Percentiles rank a stretch among this genome's conserved stretches.
These are phyloP conservation scores for Silene uniflora DNA, from an alignment of 148 eudicot genomes.

Conservation along the genomic window DNA sequence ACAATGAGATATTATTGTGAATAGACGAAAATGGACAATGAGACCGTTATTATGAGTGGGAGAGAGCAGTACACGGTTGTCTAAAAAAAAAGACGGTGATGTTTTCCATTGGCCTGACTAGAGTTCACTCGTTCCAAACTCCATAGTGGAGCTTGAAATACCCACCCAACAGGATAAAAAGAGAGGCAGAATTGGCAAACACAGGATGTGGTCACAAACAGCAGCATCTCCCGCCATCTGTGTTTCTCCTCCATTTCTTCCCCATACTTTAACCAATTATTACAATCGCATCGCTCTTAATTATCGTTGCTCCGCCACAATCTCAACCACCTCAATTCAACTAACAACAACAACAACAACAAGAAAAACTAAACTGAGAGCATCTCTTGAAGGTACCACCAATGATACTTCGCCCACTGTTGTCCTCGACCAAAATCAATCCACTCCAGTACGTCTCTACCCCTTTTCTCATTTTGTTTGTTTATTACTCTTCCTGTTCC, in stretches of 20 bases:
- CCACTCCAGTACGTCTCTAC: not conserved
- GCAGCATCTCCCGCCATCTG: not conserved
- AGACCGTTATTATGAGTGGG: too few species aligned
- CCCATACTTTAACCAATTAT: not conserved
- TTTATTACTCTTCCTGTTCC: not conserved
- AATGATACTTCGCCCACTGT: not conserved
- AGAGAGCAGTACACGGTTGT: too few species aligned
- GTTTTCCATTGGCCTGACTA: too few species aligned
- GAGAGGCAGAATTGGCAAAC: not conserved
- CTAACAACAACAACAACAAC: not conserved
- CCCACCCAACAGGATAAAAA: too few species aligned
- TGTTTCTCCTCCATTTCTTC: not conserved
- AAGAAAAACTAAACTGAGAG: not conserved
- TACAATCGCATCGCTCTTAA: not conserved
- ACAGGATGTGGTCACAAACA: conserved; percentile 1
- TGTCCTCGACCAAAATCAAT: not conserved
- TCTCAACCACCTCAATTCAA: not conserved
- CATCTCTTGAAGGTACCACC: not conserved
- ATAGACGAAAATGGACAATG: too few species aligned
- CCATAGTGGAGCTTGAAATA: too few species aligned
- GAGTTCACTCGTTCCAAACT: too few species aligned
- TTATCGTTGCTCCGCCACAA: not conserved
- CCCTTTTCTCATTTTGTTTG: not conserved
- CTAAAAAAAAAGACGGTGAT: too few species aligned
- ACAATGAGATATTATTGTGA: too few species aligned